These are phyloP conservation scores for Lignosus rhinocerotis DNA, from an alignment of 1,284 basidiomycete species.

Conservation along the genomic window DNA sequence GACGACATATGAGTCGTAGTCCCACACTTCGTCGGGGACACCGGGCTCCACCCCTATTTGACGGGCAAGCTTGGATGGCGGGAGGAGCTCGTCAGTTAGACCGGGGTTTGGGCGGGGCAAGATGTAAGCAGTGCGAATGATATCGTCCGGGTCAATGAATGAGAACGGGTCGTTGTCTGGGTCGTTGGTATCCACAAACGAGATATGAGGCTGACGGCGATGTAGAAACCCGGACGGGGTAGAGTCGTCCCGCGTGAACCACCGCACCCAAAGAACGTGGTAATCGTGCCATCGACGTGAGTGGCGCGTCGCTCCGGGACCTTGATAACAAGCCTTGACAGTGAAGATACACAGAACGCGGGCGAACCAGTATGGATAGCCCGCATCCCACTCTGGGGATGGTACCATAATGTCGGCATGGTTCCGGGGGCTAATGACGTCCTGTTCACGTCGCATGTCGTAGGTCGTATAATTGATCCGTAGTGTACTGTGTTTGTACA, in stretches of 20 bases:
- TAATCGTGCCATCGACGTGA: slow-evolving; percentile 15
- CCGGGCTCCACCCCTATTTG: neutral
- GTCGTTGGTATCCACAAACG: neutral
- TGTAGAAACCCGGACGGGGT: neutral
- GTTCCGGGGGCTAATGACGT: slow-evolving; percentile 38
- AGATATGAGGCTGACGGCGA: neutral
- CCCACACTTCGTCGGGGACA: neutral
- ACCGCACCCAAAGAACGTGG: slow-evolving; percentile 39
- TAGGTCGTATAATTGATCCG: slow-evolving; percentile 48
- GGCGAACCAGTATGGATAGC: slow-evolving; percentile 25
- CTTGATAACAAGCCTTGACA: neutral
- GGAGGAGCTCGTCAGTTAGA: slow-evolving; percentile 2
- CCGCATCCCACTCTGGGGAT: slow-evolving; percentile 26
- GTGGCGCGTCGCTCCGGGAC: too few species aligned
- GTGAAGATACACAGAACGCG: slow-evolving; percentile 27
- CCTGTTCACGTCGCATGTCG: slow-evolving; percentile 39
- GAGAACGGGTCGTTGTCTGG: slow-evolving; percentile 26
- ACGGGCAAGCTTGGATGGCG: neutral
- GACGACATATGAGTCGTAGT: slow-evolving; percentile 4
- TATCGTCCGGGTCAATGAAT: slow-evolving; percentile 33
- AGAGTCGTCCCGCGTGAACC: neutral
- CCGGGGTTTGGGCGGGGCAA: slow-evolving; percentile 31
- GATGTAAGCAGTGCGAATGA: slow-evolving; percentile 32
- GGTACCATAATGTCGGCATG: slow-evolving; percentile 39
- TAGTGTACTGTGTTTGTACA: slow-evolving; percentile 35